Percentiles rank a stretch among this genome's conserved stretches.
Evolutionary conservation across 495 filamentous ascomycete species (phyloP).

Genomic region (Jackrogersella multiformis): DNA sequence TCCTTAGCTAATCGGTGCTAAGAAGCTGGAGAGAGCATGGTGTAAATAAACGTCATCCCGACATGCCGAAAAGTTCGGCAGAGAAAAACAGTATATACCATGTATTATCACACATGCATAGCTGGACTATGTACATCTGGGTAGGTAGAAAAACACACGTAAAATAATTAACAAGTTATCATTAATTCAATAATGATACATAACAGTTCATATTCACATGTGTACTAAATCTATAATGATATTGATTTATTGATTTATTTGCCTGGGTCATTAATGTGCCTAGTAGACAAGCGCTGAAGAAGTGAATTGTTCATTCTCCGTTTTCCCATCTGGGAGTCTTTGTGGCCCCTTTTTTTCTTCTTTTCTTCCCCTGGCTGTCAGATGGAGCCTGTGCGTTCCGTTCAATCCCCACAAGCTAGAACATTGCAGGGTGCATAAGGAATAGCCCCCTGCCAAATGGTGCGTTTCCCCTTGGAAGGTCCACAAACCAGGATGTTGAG

Average conservation of each 20-base stretch:
- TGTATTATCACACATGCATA: not conserved
- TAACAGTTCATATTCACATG: constrained; percentile 2
- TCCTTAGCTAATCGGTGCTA: constrained; percentile 18
- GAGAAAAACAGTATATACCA: constrained; percentile 4
- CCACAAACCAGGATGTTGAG: constrained; percentile 22
- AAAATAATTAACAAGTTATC: not conserved
- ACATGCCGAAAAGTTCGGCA: constrained; percentile 19
- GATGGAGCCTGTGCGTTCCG: constrained; percentile 25
- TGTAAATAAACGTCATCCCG: constrained; percentile 37
- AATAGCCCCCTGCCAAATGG: constrained; percentile 18
- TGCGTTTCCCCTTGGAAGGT: constrained; percentile 6
- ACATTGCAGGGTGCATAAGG: constrained; percentile 18
- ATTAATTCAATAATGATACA: constrained; percentile 4
- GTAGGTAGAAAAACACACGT: too few species aligned
- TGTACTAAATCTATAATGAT: not conserved
- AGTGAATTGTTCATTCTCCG: not conserved
- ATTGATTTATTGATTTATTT: constrained; percentile 1
- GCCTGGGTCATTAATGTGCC: not conserved
- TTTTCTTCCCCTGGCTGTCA: constrained; percentile 7
- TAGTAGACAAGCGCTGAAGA: constrained; percentile 3
- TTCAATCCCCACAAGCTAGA: constrained; percentile 34
- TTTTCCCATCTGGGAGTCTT: not conserved
- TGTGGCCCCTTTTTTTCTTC: constrained; percentile 22
- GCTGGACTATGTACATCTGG: not conserved
- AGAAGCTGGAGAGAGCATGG: constrained; percentile 1